Base-by-base conservation (phyloP, 2,329 filamentous ascomycete genomes). In the Allantophomopsis lycopodina region DNA sequence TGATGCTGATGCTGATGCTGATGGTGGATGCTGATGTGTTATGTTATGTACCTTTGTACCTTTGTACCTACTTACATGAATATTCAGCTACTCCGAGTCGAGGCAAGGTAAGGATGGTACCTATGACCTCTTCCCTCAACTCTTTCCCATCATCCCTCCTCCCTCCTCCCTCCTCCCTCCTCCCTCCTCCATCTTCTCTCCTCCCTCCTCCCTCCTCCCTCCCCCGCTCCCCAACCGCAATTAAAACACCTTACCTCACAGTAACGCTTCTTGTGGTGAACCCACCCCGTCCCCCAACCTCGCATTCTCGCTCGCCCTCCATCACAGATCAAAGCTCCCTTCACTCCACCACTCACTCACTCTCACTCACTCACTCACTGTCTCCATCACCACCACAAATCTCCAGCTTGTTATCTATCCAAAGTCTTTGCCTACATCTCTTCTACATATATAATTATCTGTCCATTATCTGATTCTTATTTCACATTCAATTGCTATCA, bases 401-500 rank as follows among this genome's bases (percentile, higher is more conserved):
- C 3, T 14, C 12, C 32, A 34, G 16, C 32, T 15, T 34, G 7
- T 15, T 34, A 8, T 14, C 13, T 14, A n/a, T 33, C 10, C 7
- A 14, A 34, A 8, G 2, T 8, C 7, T 14, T 14, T 12, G 15
- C 3, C 7, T 12, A 17, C 14, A n/a, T 17, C 16, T 14, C 14
- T 17, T 6, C 13, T 34, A 14, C 32, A 34, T 15, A 34, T 14
- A 34, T 17, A 13, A 34, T 17, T n/a, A 34, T 14, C 13, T 34
- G 10, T 15, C 12, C 7, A 14, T 17, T 15, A 3, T 34, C 15
- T 4, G 15, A 12, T 8, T 12, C 13, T 17, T 3, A 15, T 34
- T 37, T n/a, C 17, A 37, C 28, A 32, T 42, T 23, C 39, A 38
- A 35, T 28, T 28, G 23, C 23, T 49, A 59, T 63, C 64, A 55